phyloP scores from a whole-genome alignment of 495 filamentous ascomycete genomes.

The Penicillium coprophilum region DNA sequence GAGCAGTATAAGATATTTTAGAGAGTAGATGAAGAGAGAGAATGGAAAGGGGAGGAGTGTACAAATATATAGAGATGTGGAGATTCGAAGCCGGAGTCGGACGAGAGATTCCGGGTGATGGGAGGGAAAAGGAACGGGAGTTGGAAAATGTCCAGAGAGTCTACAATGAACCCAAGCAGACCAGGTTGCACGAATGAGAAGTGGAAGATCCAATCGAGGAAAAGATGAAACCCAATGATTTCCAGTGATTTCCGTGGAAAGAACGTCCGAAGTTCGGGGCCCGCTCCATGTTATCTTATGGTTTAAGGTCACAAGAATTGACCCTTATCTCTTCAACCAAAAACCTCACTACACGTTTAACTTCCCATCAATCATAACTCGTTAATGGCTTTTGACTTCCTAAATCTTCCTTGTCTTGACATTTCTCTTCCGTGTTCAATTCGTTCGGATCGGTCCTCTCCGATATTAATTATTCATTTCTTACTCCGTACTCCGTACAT shows the following conservation, averaged over 20 bases:
- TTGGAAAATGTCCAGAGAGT: neutral
- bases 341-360: constrained; percentile 5
- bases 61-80: constrained; percentile 26
- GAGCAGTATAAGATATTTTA: constrained; percentile 8
- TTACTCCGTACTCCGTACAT: no score
- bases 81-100: constrained; percentile 36
- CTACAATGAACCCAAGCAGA: constrained; percentile 9
- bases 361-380: constrained; percentile 1
- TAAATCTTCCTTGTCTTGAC: constrained; percentile 9
- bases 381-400: neutral
- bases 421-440: constrained; percentile 3
- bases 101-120: constrained; percentile 26
- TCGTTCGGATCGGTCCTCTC: constrained; percentile 31
- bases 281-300: constrained; percentile 36
- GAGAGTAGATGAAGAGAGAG: constrained; percentile 19
- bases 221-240: constrained; percentile 4
- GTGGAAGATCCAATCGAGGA: neutral
- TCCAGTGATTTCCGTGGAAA: constrained; percentile 23
- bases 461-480: no score
- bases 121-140: constrained; percentile 16
- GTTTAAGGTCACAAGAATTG: constrained; percentile 44
- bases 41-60: constrained; percentile 10
- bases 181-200: constrained; percentile 6
- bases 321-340: constrained; percentile 32
- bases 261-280: constrained; percentile 43